These are phyloP conservation scores for Zymoseptoria ardabiliae DNA, from an alignment of 2,329 filamentous ascomycete genomes.

Conservation along the genomic window DNA sequence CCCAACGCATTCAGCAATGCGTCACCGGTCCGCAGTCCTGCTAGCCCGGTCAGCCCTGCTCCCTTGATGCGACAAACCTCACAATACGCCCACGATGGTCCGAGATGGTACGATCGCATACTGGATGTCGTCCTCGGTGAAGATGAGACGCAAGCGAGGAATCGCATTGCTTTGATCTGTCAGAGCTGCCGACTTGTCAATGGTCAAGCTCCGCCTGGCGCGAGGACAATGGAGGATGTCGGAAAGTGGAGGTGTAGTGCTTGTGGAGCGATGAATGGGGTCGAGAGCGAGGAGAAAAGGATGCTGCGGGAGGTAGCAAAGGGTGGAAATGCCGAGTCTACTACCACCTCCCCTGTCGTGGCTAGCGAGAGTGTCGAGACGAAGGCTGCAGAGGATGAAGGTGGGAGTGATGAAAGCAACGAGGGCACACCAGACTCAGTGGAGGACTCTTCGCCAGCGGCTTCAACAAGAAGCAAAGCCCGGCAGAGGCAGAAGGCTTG, in stretches of 20 bases:
- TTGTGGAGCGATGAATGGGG: slow-evolving; percentile 77
- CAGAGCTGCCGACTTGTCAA: slow-evolving; percentile 78
- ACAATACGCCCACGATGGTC: slow-evolving; percentile 23
- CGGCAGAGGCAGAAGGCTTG: slow-evolving; percentile 33
- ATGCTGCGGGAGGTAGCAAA: slow-evolving; percentile 57
- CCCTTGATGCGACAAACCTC: slow-evolving; percentile 11
- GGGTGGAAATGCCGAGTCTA: neutral
- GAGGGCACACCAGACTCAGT: slow-evolving; percentile 5
- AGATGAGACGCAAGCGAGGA: slow-evolving; percentile 86
- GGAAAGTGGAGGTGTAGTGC: slow-evolving; percentile 82
- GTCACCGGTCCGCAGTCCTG: slow-evolving; percentile 25
- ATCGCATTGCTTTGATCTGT: slow-evolving; percentile 84
- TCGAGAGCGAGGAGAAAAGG: slow-evolving; percentile 66
- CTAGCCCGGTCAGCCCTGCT: neutral
- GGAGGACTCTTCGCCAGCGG: slow-evolving; percentile 26
- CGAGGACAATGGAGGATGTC: slow-evolving; percentile 66
- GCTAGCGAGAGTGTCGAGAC: neutral
- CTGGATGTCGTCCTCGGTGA: slow-evolving; percentile 88
- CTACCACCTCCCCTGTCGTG: neutral
- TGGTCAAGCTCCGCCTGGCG: slow-evolving; percentile 87
- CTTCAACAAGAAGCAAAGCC: slow-evolving; percentile 36
- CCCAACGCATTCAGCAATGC: slow-evolving; percentile 56
- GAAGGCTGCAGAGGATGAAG: slow-evolving; percentile 23
- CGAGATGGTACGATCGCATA: slow-evolving; percentile 88
- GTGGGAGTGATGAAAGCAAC: slow-evolving; percentile 12